Base-by-base conservation (phyloP, 2,329 filamentous ascomycete species). In the Lomentospora prolificans region DNA sequence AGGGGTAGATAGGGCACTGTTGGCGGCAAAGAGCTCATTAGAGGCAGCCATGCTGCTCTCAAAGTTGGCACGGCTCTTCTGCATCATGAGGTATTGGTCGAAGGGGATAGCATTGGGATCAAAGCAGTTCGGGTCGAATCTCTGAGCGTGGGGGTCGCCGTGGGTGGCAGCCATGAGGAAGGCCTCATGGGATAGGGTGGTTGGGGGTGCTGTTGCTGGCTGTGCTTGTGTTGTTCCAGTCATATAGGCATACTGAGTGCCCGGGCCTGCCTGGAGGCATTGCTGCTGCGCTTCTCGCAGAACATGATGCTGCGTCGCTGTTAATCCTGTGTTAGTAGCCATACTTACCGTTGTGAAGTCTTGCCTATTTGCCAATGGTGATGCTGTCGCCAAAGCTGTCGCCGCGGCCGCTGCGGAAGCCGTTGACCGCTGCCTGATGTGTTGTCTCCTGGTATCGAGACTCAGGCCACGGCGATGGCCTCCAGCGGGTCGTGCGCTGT, bases 261-360 rank as follows among this genome's bases (percentile, higher is more conserved):
- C 85, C 82, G 86, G 86, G 83, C 87, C 84, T 81, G 82, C 81
- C 80, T 72, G 70, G 60, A 84, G 80, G 81, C 82, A 83, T 78
- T 90, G 88, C 85, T 89, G 84, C 82, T 92, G 89, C 84, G 86
- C 81, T 88, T 89, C 87, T 86, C 86, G 87, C 85, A 90, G 81
- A 75, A 83, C 79, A 56, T 64, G 62, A 81, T 90, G 86, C 81
- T 91, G 87, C 80, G 79, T 64, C n/a, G 70, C 71, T 73, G 75
- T 66, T 76, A 76, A 72, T 79, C 75, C 75, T 76, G 73, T 69
- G 68, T 75, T 70, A 73, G 78, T 78, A 70, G 66, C 64, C 62
- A 70, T 76, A 74, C 75, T 77, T 77, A 79, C 74, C 74, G 68
- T 66, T 51, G 51, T 17, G 41, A 48, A 55, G 41, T 55, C 53